A percentile compares a stretch with the other conserved stretches of the same genome.
Conservation (phyloP, 1,284 basidiomycete species). For the Irpex sp. region DNA sequence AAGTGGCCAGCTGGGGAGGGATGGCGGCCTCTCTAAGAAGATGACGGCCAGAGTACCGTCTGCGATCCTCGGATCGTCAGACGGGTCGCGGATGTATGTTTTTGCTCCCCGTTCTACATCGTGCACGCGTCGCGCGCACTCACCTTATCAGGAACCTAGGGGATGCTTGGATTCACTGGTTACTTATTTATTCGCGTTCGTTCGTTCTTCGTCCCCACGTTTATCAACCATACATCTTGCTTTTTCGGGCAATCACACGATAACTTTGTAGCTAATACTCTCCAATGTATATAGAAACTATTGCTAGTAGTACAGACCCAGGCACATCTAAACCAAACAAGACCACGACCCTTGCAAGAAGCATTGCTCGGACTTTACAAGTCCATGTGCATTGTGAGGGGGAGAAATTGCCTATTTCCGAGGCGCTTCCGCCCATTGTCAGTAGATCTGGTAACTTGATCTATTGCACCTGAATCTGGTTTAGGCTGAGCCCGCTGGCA, state of each 20-base stretch:
- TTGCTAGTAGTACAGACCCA: neutral
- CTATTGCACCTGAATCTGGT: neutral
- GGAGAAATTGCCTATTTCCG: neutral
- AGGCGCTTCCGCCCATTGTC: neutral
- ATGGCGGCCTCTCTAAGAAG: constrained; percentile 42
- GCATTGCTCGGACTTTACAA: neutral
- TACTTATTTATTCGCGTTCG: neutral
- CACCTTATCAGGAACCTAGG: neutral
- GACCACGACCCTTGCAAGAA: neutral
- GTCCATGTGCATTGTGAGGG: neutral
- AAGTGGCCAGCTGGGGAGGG: constrained; percentile 59
- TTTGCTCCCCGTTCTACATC: neutral
- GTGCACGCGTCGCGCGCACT: neutral
- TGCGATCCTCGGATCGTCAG: neutral
- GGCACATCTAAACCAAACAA: neutral
- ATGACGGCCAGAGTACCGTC: neutral
- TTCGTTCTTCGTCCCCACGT: neutral
- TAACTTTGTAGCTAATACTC: neutral
- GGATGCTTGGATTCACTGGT: neutral
- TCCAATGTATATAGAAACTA: neutral
- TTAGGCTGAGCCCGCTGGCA: neutral
- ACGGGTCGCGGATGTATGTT: neutral
- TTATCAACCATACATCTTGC: neutral
- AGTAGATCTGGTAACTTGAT: neutral
- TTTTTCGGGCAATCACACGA: neutral